Evolutionary conservation across 2,329 filamentous ascomycete genomes (phyloP), one percentile per base, ranked within the genome.

Genomic region (Cytospora mali): DNA sequence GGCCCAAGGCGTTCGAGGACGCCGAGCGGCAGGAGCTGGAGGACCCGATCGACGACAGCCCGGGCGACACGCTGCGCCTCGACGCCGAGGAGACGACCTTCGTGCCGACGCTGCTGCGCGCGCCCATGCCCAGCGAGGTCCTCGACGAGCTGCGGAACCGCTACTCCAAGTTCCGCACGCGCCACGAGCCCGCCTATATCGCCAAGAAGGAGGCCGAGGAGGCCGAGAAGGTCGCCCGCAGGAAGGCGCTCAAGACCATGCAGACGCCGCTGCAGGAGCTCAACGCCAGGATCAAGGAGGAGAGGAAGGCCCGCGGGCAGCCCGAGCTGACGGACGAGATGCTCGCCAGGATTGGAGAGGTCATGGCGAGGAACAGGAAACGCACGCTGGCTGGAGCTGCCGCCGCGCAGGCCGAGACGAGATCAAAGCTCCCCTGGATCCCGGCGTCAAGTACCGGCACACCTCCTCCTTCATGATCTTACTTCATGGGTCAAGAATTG

Each of bases 131-230:
- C 6, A 77, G 81, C 31, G 78, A 76, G n/a, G 84, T 97, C 42
- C 83, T 96, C 68, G 88, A 97, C 74, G 94, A 98, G 80, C 81
- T 98, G 72, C 84, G 93, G 72, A 89, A 90, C 80, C 89, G 88
- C 73, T 96, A 88, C 82, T 91, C 88, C 69, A 86, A 84, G 70
- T 95, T 93, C 85, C 84, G 93, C 71, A 92, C 88, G 58, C 83
- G 91, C 54, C 92, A 96, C 77, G 90, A 93, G 66, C 79, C 84
- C 52, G 89, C 89, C 74, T 96, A 89, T 73, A 75, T 93, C 58
- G 77, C 74, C 66, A 75, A 76, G 73, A 77, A 80, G 72, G 76
- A 78, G 69, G 75, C 74, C 58, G 69, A 74, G 69, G 69, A 70
- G 67, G 72, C 69, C 54, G 71, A 71, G 62, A 75, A 74, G 71